Evolutionary conservation across 1,139 yeast species (phyloP).

Genomic region (Saccharomyces hybrid): DNA sequence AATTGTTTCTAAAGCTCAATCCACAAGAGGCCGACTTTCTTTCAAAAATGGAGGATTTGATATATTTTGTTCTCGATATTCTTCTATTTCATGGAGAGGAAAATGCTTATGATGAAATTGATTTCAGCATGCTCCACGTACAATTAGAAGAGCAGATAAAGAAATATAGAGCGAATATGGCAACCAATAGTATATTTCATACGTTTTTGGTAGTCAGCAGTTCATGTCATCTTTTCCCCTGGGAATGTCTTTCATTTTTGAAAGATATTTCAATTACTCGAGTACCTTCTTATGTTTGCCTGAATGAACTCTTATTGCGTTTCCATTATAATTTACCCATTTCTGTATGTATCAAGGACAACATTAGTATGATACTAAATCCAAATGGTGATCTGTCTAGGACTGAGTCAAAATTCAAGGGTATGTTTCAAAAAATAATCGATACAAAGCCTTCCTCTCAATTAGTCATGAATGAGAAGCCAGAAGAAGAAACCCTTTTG

Average conservation of each 20-base stretch:
- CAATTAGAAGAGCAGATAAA: slow-evolving; percentile 43
- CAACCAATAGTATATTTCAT: slow-evolving; percentile 37
- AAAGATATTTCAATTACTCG: slow-evolving; percentile 54
- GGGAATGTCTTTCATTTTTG: slow-evolving; percentile 73
- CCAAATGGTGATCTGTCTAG: slow-evolving; percentile 70
- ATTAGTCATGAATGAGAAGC: slow-evolving; percentile 48
- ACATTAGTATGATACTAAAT: slow-evolving; percentile 48
- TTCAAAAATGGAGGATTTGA: slow-evolving; percentile 52
- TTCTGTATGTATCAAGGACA: slow-evolving; percentile 11
- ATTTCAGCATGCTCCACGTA: slow-evolving; percentile 45
- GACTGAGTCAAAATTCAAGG: slow-evolving; percentile 57
- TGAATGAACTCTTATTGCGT: slow-evolving; percentile 38
- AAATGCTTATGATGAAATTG: slow-evolving; percentile 57
- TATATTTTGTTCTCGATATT: slow-evolving; percentile 54
- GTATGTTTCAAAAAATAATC: slow-evolving; percentile 34
- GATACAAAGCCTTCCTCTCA: slow-evolving; percentile 38
- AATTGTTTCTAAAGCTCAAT: slow-evolving; percentile 45
- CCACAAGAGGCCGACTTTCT: slow-evolving; percentile 28
- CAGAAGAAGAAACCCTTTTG: slow-evolving; percentile 47
- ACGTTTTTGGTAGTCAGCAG: slow-evolving; percentile 62
- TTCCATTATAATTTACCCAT: slow-evolving; percentile 14
- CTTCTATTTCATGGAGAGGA: slow-evolving; percentile 56
- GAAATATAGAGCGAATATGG: slow-evolving; percentile 21
- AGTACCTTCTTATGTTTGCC: slow-evolving; percentile 55
- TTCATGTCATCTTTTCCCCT: slow-evolving; percentile 61